Base-by-base conservation (phyloP, 192 early-diverging fungal species). In the Umbelopsis sp. region DNA sequence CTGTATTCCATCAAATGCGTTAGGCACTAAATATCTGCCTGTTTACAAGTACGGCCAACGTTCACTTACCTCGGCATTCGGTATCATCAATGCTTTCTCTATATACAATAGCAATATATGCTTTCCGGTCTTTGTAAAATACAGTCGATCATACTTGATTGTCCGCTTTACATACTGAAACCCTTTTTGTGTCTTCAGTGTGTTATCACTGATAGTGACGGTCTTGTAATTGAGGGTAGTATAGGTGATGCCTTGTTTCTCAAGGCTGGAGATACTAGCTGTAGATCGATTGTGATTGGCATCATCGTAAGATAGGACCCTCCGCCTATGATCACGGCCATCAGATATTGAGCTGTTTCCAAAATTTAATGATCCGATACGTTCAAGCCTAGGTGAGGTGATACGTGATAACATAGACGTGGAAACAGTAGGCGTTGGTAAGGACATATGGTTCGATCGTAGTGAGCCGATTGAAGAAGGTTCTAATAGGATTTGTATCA, bases 361-460 rank as follows among this genome's bases (percentile, higher is more conserved):
- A 31, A 52, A 52, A 52, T 70, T 38, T 12, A 70, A 11, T 20
- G 47, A 70, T 9, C 51, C 32, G 34, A 52, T 70, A 56, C 50
- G 45, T 12, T 71, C 69, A n/a, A 44, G 29, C 26, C 71, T 14
- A 12, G 71, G 59, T 3, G 71, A 72, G 5, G 71, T 65, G 56
- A 72, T 65, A 31, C 71, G 54, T 34, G 71, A 62, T 50, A 72
- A 38, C 21, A 72, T 59, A 8, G 71, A 53, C 41, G 71, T 65
- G 2, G 71, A 56, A 11, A 44, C 41, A 12, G 45, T 22, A 31
- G 71, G 59, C 4, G 26, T 62, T 11, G 47, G 41, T 52, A 53
- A 45, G 52, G 45, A 50, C 45, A 21, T 17, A 36, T 50, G 52
- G 38, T 49, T 43, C 7, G 74, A 45, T 17, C 24, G 50, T 41